These are phyloP conservation scores for Pseudomonodictys pantanalensis DNA, from an alignment of 495 filamentous ascomycete species.

Conservation along the genomic window DNA sequence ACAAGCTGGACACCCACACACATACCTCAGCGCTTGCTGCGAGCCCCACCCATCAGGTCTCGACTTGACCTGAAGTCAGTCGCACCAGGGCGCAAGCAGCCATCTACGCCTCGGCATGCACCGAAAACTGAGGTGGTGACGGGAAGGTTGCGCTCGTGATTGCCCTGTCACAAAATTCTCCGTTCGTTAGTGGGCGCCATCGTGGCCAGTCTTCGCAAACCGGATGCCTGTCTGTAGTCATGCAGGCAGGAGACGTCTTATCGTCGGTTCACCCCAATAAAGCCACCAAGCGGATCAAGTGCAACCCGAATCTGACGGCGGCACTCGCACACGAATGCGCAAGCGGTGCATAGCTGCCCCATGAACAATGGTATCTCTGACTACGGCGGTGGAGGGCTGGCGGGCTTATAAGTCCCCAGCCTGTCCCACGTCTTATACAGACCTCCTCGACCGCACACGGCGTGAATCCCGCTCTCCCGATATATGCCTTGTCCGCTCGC, in stretches of 20 bases:
- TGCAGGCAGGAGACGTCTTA: slow-evolving; percentile 16
- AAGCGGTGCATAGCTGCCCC: slow-evolving; percentile 9
- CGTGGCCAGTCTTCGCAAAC: background rate
- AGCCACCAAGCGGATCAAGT: slow-evolving; percentile 10
- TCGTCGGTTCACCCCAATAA: slow-evolving; percentile 10
- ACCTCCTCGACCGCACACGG: background rate
- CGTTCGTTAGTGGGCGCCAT: background rate
- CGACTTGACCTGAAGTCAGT: too few relatives aligned
- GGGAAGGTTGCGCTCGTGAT: background rate
- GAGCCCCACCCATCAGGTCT: background rate
- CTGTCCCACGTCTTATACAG: background rate
- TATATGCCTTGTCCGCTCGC: background rate
- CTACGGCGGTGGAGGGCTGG: background rate
- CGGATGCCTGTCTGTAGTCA: slow-evolving; percentile 1
- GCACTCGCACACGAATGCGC: slow-evolving; percentile 15
- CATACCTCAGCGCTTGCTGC: background rate
- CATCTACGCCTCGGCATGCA: background rate
- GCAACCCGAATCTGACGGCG: slow-evolving; percentile 16
- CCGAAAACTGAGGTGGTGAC: background rate
- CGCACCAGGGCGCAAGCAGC: background rate
- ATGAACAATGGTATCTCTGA: slow-evolving; percentile 3
- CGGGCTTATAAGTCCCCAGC: slow-evolving; percentile 17
- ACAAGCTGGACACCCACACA: too few relatives aligned
- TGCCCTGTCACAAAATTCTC: background rate
- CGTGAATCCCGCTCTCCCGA: background rate